These are phyloP conservation scores for Suillus bovinus DNA, from an alignment of 768 basidiomycete genomes.

Conservation along the genomic window DNA sequence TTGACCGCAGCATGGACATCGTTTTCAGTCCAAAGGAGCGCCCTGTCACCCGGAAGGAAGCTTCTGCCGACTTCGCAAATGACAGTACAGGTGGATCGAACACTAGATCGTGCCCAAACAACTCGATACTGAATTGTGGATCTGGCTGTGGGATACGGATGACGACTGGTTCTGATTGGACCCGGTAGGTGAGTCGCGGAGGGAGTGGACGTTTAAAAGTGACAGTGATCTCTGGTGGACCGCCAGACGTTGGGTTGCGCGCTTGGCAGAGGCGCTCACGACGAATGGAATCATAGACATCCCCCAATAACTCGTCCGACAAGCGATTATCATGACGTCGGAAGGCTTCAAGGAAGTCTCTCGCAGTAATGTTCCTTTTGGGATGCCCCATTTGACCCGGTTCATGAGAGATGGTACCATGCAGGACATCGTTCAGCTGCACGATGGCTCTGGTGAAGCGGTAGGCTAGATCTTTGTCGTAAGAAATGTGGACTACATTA, in stretches of 20 bases:
- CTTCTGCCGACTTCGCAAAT: conserved; percentile 77
- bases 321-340: conserved; percentile 76
- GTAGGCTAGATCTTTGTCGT: conserved; percentile 78
- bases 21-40: conserved; percentile 78
- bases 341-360: conserved; percentile 86
- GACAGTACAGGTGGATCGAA: conserved; percentile 87
- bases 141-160: conserved; percentile 86
- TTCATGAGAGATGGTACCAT: conserved; percentile 68
- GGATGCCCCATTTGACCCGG: conserved; percentile 55
- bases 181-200: conserved; percentile 78
- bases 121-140: conserved; percentile 75
- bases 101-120: conserved; percentile 83
- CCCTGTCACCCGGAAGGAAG: conserved; percentile 91
- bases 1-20: conserved; percentile 81
- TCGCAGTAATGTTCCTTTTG: conserved; percentile 60
- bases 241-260: conserved; percentile 43
- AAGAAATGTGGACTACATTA: conserved; percentile 75
- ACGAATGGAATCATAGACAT: conserved; percentile 77
- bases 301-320: conserved; percentile 71
- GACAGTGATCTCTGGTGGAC: conserved; percentile 54
- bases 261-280: conserved; percentile 75
- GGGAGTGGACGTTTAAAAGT: conserved; percentile 76
- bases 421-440: conserved; percentile 86
- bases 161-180: conserved; percentile 85
- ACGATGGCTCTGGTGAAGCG: conserved; percentile 79